A percentile compares a stretch with the other conserved stretches of the same genome.
These are phyloP conservation scores for Mortierella sp. DNA, from an alignment of 371 early-diverging fungal genomes.

Conservation along the genomic window DNA sequence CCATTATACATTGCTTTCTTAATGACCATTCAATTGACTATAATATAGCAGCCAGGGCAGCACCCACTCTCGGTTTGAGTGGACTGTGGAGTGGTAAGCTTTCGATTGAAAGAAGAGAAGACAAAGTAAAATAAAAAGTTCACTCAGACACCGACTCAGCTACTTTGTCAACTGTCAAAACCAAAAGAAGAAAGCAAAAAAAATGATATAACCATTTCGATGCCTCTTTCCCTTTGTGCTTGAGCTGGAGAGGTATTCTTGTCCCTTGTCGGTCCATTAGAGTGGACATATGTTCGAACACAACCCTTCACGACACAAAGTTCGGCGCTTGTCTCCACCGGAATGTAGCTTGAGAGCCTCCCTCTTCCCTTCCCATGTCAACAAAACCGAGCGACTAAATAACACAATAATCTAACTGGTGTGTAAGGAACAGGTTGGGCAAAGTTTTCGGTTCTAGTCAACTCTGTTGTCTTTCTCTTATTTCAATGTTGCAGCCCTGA, in stretches of 20 bases:
- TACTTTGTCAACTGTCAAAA: conserved; percentile 8
- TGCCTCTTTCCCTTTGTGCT: not conserved
- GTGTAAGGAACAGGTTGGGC: not conserved
- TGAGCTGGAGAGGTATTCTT: not conserved
- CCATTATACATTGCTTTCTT: not conserved
- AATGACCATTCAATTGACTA: not conserved
- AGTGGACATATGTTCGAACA: not conserved
- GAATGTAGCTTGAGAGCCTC: conserved; percentile 10
- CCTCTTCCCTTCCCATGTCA: not conserved
- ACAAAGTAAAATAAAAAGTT: not conserved
- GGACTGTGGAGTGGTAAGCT: conserved; percentile 21
- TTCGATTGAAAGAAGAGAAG: not conserved
- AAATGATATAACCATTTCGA: not conserved
- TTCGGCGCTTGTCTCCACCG: not conserved
- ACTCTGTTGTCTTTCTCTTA: not conserved
- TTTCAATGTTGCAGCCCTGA: not conserved
- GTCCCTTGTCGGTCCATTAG: not conserved
- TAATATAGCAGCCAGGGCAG: not conserved
- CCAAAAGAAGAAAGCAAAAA: not conserved
- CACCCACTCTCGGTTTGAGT: conserved; percentile 6
- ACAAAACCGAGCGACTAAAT: not conserved
- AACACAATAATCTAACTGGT: not conserved
- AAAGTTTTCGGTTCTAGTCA: not conserved
- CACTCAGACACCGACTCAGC: not conserved
- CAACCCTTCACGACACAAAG: not conserved